These are phyloP conservation scores for Theobroma grandiflorum DNA, from an alignment of 441 rosid species.

Conservation along the genomic window DNA sequence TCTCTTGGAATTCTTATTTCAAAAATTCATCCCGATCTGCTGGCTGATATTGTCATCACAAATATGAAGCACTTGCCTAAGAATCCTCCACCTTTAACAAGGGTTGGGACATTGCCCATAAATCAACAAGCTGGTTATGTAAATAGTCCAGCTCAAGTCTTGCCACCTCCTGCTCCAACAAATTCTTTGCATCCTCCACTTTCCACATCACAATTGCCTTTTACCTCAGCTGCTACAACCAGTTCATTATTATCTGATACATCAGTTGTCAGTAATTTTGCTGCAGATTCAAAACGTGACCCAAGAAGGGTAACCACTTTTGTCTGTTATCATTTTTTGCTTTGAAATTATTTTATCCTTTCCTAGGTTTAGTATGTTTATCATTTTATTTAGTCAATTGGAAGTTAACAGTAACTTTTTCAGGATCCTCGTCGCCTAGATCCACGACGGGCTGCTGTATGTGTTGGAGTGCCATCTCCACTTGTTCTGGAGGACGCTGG, in stretches of 20 bases:
- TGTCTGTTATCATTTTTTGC: slow-evolving; percentile 20
- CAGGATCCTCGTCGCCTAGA: slow-evolving; percentile 99
- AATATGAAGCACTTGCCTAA: slow-evolving; percentile 98
- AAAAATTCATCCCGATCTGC: slow-evolving; percentile 95
- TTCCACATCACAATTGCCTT: slow-evolving; percentile 49
- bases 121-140: slow-evolving; percentile 50
- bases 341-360: slow-evolving; percentile 16
- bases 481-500: slow-evolving; percentile 60
- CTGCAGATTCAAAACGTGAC: slow-evolving; percentile 88
- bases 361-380: not conserved
- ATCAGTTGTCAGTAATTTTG: slow-evolving; percentile 50
- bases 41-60: slow-evolving; percentile 97
- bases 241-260: slow-evolving; percentile 56
- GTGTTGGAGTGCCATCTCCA: slow-evolving; percentile 52
- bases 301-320: slow-evolving; percentile 87
- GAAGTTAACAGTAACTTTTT: slow-evolving; percentile 39
- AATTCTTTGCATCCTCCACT: slow-evolving; percentile 54
- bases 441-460: slow-evolving; percentile 75
- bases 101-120: slow-evolving; percentile 51
- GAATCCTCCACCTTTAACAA: slow-evolving; percentile 67
- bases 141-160: slow-evolving; percentile 57
- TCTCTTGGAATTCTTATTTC: slow-evolving; percentile 95
- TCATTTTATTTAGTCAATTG: not conserved
- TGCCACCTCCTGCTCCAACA: slow-evolving; percentile 46
- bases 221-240: slow-evolving; percentile 47